These are phyloP conservation scores for Aspergillus nomiae DNA, from an alignment of 2,329 filamentous ascomycete genomes.

Conservation along the genomic window DNA sequence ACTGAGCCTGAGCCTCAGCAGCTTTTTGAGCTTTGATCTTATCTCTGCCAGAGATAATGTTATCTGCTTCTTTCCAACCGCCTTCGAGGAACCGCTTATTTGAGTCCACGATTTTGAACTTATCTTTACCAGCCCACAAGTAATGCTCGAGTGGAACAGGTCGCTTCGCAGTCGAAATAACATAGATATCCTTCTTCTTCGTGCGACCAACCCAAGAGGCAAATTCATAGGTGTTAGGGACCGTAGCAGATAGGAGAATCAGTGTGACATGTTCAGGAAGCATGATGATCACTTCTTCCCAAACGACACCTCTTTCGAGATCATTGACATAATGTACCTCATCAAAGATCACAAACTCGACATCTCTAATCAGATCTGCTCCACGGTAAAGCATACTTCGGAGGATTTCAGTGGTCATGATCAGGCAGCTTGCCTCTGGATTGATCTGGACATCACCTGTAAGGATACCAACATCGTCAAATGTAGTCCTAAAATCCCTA, in stretches of 20 bases:
- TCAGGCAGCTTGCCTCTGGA: constrained; percentile 93
- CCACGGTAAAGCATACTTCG: constrained; percentile 97
- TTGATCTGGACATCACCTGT: constrained; percentile 98
- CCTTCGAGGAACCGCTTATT: constrained; percentile 90
- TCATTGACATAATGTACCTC: constrained; percentile 99
- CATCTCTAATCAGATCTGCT: constrained; percentile 92
- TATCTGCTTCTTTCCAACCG: constrained; percentile 93
- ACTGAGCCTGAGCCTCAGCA: constrained; percentile 54
- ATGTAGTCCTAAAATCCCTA: constrained; percentile 84
- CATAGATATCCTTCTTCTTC: constrained; percentile 98
- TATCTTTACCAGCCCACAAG: constrained; percentile 89
- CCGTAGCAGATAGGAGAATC: constrained; percentile 91
- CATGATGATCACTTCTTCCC: constrained; percentile 99
- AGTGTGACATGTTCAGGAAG: constrained; percentile 94
- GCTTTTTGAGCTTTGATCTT: constrained; percentile 65
- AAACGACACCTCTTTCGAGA: constrained; percentile 91
- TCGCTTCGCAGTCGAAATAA: constrained; percentile 94
- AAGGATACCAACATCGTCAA: constrained; percentile 94
- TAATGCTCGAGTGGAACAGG: constrained; percentile 96
- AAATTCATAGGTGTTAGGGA: constrained; percentile 96
- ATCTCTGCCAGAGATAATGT: constrained; percentile 77
- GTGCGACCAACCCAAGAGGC: constrained; percentile 97
- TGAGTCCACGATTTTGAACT: constrained; percentile 90
- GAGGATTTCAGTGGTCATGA: constrained; percentile 99
- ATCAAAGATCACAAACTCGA: constrained; percentile 98